phyloP scores from a whole-genome alignment of 1,284 basidiomycete genomes.

The Porogramme epimiltina region DNA sequence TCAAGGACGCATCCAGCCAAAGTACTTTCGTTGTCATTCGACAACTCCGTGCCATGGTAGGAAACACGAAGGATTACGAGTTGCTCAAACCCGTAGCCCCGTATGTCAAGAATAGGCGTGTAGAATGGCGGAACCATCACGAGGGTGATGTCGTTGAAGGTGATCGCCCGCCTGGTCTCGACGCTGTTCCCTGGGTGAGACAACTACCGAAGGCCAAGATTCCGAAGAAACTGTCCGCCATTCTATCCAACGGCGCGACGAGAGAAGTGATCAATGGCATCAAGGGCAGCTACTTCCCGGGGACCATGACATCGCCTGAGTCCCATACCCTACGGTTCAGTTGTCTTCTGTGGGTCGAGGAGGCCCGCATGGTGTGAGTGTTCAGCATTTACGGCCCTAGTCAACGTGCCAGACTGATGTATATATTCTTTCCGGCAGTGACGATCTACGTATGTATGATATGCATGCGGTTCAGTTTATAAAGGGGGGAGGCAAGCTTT shows the following conservation, averaged over 20 bases:
- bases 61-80: constrained; percentile 48
- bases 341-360: constrained; percentile 56
- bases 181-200: constrained; percentile 32
- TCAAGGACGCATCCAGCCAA: constrained; percentile 28
- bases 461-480: constrained; percentile 42
- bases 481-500: constrained; percentile 35
- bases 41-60: constrained; percentile 34
- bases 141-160: constrained; percentile 41
- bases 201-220: constrained; percentile 24
- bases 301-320: neutral
- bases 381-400: too few species aligned
- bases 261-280: constrained; percentile 2
- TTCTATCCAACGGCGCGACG: constrained; percentile 1
- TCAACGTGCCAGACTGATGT: too few species aligned
- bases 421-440: constrained; percentile 32
- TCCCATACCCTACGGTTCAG: constrained; percentile 12
- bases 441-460: constrained; percentile 60
- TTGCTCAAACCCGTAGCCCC: constrained; percentile 49
- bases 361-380: constrained; percentile 57
- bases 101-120: constrained; percentile 49
- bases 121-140: constrained; percentile 39
- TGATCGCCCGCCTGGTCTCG: constrained; percentile 36
- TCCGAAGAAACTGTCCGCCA: constrained; percentile 16
- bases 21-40: constrained; percentile 39
- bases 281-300: constrained; percentile 5